Conservation (phyloP, 2,329 filamentous ascomycete species). For the Capronia coronata region DNA sequence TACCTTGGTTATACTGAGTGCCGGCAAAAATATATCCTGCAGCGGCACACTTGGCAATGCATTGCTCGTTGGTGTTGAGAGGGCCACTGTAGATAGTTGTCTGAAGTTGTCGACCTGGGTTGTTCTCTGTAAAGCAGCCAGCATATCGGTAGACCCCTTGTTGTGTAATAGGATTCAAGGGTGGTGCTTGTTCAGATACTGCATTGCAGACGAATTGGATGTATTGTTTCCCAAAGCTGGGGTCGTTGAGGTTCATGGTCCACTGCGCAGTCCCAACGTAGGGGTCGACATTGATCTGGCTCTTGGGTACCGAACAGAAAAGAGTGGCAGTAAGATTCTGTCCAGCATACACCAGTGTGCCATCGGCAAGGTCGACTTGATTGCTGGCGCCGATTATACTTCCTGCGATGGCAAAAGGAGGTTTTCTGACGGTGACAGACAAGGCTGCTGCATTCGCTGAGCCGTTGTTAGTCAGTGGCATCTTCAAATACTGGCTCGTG, state of each 20-base stretch:
- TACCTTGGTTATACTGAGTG: constrained; percentile 29
- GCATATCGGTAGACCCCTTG: constrained; percentile 28
- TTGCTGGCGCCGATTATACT: constrained; percentile 49
- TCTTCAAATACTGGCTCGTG: constrained; percentile 42
- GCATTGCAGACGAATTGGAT: constrained; percentile 25
- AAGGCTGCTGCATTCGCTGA: constrained; percentile 45
- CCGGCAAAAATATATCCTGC: constrained; percentile 28
- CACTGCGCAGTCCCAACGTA: constrained; percentile 44
- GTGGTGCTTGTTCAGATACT: constrained; percentile 20
- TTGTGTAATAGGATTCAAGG: constrained; percentile 16
- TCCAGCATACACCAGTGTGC: constrained; percentile 46
- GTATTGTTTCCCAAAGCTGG: constrained; percentile 33
- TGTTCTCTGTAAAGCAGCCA: constrained; percentile 33
- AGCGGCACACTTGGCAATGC: constrained; percentile 28
- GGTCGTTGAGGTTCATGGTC: constrained; percentile 41
- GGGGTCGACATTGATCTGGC: constrained; percentile 51
- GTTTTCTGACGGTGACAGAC: constrained; percentile 55
- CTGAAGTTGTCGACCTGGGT: constrained; percentile 31
- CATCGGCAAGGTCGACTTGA: constrained; percentile 53
- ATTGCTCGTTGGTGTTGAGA: constrained; percentile 30
- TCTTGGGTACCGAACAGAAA: constrained; percentile 52
- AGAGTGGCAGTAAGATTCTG: constrained; percentile 48
- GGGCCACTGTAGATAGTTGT: constrained; percentile 27
- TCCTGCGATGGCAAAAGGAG: constrained; percentile 51
- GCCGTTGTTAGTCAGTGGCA: constrained; percentile 52